Base-by-base conservation (phyloP, 768 basidiomycete species). In the Suillus brevipes region DNA sequence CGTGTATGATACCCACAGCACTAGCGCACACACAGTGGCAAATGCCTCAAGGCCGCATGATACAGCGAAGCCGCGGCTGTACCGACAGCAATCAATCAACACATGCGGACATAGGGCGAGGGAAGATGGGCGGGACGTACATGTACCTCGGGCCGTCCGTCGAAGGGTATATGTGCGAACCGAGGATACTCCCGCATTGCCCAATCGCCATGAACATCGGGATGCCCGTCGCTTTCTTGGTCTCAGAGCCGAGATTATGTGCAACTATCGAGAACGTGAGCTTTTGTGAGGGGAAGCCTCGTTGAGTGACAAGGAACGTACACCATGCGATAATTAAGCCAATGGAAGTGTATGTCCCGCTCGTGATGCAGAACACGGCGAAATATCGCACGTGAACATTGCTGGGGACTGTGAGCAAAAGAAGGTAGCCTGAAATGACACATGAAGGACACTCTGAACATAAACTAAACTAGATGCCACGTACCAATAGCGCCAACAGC, bases 161-260 rank as follows among this genome's bases (percentile, higher is more conserved):
- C 18, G 81, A 77, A 0, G 90, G 91, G 74, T 86, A 92, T 14
- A 92, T 77, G 65, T 91, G 89, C 0, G 89, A 83, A n/a, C 89
- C 90, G n/a, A 90, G 79, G 56, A 91, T 77, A 66, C 89, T 89
- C 14, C 90, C 91, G 60, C 89, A 86, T 71, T 92, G 91, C 0
- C 91, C 91, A 43, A 92, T 90, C 13, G 89, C 84, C 87, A 91
- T 91, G 72, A 91, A 91, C 77, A 90, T 82, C 10, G 89, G 89
- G 38, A 91, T 88, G 0, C 90, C 90, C 0, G 89, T 85, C 0
- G 91, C 90, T 63, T 85, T 86, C 75, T 92, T 91, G 0, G 88
- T 87, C 69, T 92, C 91, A 0, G 90, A 91, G 4, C 89, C 90
- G 8, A 91, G 81, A 69, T 91, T 92, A 69, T 91, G 89, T 4